Conservation (phyloP, 1,284 basidiomycete genomes). For the Cutaneotrichosporon cavernicola region DNA sequence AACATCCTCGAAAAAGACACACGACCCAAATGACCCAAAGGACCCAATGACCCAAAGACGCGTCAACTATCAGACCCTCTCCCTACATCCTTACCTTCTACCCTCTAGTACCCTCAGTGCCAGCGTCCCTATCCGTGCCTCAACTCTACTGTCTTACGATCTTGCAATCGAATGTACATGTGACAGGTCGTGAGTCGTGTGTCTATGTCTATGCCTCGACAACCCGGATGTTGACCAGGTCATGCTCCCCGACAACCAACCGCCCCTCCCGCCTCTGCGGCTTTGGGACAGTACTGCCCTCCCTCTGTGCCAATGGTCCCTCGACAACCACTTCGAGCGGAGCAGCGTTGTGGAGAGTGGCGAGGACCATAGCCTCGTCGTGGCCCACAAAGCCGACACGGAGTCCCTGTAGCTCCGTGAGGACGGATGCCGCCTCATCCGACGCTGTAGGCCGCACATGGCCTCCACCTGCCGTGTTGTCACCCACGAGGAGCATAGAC, state of each 20-base stretch:
- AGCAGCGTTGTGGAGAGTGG: not conserved
- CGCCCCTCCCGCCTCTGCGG: conserved; percentile 11
- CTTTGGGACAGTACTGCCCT: not conserved
- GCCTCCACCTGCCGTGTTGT: conserved; percentile 32
- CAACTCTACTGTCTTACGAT: too few species aligned
- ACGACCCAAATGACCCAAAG: too few species aligned
- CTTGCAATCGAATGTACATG: too few species aligned
- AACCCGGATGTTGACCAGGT: conserved; percentile 22
- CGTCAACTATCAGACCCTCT: too few species aligned
- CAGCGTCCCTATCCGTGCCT: too few species aligned
- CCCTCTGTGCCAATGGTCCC: not conserved
- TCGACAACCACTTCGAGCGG: not conserved
- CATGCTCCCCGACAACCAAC: conserved; percentile 17
- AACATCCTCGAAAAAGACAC: too few species aligned
- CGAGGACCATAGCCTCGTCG: conserved; percentile 28
- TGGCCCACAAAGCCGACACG: conserved; percentile 39
- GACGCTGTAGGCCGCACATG: conserved; percentile 45
- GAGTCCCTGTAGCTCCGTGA: conserved; percentile 24
- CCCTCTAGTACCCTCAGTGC: too few species aligned
- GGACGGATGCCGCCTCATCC: conserved; percentile 16
- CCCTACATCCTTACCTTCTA: too few species aligned
- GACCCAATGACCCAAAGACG: too few species aligned
- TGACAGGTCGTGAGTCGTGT: too few species aligned
- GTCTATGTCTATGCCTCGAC: conserved; percentile 12
- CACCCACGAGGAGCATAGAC: conserved; percentile 68